Conservation (phyloP, 108 stramenopile genomes). For the Nitzschia sp. region DNA sequence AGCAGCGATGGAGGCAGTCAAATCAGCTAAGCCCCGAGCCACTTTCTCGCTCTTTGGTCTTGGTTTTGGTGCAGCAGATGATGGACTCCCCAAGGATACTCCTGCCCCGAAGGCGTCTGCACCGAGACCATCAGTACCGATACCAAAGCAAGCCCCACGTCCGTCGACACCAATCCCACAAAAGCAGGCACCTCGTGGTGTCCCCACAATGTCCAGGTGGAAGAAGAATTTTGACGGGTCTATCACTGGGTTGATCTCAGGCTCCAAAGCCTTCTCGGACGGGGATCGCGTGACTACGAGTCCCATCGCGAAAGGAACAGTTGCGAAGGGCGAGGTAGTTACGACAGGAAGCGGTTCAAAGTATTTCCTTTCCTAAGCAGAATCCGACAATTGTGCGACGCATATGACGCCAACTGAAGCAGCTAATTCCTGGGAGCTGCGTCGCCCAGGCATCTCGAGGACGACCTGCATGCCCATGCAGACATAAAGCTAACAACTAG, state of each 20-base stretch:
- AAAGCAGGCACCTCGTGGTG: slow-evolving; percentile 40
- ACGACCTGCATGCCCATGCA: too few relatives aligned
- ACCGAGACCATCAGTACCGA: background rate
- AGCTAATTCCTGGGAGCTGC: too few relatives aligned
- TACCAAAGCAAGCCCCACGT: too few relatives aligned
- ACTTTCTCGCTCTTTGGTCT: slow-evolving; percentile 55
- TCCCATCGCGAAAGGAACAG: slow-evolving; percentile 56
- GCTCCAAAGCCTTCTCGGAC: slow-evolving; percentile 63
- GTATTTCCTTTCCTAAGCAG: slow-evolving; percentile 56
- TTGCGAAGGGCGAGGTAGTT: slow-evolving; percentile 61
- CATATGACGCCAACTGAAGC: too few relatives aligned
- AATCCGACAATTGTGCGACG: too few relatives aligned
- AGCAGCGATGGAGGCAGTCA: slow-evolving; percentile 16
- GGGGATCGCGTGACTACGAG: slow-evolving; percentile 74
- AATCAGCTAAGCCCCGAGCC: slow-evolving; percentile 22
- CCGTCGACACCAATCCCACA: background rate
- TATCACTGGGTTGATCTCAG: slow-evolving; percentile 62
- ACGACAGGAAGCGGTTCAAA: slow-evolving; percentile 73
- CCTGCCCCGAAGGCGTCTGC: background rate
- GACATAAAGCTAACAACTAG: too few relatives aligned
- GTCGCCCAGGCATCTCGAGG: too few relatives aligned
- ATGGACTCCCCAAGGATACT: background rate
- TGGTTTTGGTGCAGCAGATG: slow-evolving; percentile 16
- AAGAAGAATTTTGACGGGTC: slow-evolving; percentile 63
- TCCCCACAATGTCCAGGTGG: slow-evolving; percentile 55